Conservation (phyloP, 345 rosid species). For the Dimocarpus longan region DNA sequence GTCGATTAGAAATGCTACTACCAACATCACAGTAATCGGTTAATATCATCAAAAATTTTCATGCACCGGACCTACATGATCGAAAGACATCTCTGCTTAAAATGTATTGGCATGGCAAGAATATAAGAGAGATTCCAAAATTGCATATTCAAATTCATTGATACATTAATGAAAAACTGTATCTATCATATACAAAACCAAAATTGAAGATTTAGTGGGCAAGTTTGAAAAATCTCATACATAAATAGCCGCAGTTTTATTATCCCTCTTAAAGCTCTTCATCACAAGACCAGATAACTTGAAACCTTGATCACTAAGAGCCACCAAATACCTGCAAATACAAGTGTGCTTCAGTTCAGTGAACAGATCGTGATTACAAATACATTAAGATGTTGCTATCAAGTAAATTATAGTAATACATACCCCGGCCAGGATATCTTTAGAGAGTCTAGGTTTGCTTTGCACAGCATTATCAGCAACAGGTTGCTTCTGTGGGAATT, state of each 20-base stretch:
- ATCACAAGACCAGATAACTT: not conserved
- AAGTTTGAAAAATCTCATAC: not conserved
- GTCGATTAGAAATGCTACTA: no score
- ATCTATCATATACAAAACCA: not conserved
- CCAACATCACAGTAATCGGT: not conserved
- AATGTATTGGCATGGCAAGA: not conserved
- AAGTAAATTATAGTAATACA: slow-evolving; percentile 27
- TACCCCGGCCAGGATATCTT: slow-evolving; percentile 69
- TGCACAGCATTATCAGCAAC: slow-evolving; percentile 45
- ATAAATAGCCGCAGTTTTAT: not conserved
- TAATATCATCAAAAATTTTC: not conserved
- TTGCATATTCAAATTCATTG: not conserved
- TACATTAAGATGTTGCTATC: not conserved
- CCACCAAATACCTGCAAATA: slow-evolving; percentile 58
- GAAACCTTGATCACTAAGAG: slow-evolving; percentile 23
- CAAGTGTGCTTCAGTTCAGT: slow-evolving; percentile 16
- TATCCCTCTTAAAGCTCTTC: not conserved
- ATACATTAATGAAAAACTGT: not conserved
- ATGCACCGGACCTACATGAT: not conserved
- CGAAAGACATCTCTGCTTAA: not conserved
- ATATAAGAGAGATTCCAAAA: no score
- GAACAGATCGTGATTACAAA: not conserved
- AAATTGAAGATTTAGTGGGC: not conserved
- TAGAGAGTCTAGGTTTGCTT: slow-evolving; percentile 64
- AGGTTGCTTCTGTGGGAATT: slow-evolving; percentile 72